Base-by-base conservation (phyloP, 805 yeast genomes). In the Saturnispora sekii region DNA sequence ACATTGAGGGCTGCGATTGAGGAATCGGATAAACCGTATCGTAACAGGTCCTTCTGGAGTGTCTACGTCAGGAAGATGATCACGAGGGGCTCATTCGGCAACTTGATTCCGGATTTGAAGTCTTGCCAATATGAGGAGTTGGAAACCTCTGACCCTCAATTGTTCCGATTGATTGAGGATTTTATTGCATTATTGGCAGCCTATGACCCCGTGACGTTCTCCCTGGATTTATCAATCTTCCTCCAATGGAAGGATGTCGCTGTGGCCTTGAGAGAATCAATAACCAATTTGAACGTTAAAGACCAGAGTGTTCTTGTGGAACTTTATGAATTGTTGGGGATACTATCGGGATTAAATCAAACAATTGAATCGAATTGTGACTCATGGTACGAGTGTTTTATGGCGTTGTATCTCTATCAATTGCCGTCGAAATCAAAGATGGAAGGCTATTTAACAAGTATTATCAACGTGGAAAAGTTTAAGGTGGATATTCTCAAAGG, bases 341-440 rank as follows among this genome's bases (percentile, higher is more conserved):
- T 74, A 4, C 55, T 74, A 49, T 67, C 75, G 3, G 81, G 81
- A 1, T 62, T 64, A 32, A 68, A 71, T 40, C 52, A 55, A 33
- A 66, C 77, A 3, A 81, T 81, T 17, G 57, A 76, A 3, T 65
- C 66, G 12, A 68, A 65, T 53, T 72, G 84, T 12, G 65, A 67
- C 6, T 61, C 75, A 0, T 84, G 94, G 94, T 82, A 79, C 56
- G 93, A 84, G 55, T 67, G 79, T 11, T 69, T 76, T 9, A 41
- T 63, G 37, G 59, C 63, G 0, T 58, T 55, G 15, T 63, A 43
- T 39, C 46, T 79, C 33, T 84, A 67, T 55, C 79, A 79, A 54
- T 70, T 82, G 62, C 87, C 77, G 53, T 69, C 77, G 4, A 43
- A 56, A 10, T 66, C 68, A 32, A 54, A 74, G 26, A 48, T 72